Conservation (phyloP, 768 basidiomycete genomes). For the Lentinula aciculospora region DNA sequence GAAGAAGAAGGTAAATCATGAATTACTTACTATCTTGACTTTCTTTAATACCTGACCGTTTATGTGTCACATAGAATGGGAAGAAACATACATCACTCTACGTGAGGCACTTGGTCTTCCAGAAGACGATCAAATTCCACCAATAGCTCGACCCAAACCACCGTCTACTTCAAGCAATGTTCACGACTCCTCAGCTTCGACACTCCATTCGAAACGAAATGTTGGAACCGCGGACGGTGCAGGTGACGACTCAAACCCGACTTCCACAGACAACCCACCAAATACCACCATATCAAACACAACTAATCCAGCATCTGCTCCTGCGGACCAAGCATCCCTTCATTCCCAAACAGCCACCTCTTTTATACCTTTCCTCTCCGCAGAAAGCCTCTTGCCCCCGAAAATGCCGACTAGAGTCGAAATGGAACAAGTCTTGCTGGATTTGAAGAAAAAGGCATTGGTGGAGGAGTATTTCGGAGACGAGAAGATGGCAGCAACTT, state of each 20-base stretch:
- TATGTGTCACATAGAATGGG: slow-evolving; percentile 49
- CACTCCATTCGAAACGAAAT: slow-evolving; percentile 19
- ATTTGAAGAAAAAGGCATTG: slow-evolving; percentile 73
- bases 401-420: slow-evolving; percentile 70
- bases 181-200: slow-evolving; percentile 34
- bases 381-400: slow-evolving; percentile 69
- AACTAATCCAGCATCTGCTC: not conserved
- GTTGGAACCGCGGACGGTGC: slow-evolving; percentile 3
- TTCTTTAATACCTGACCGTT: not conserved
- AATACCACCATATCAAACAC: slow-evolving; percentile 16
- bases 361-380: slow-evolving; percentile 69
- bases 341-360: slow-evolving; percentile 59
- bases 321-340: slow-evolving; percentile 19
- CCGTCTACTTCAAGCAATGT: slow-evolving; percentile 27
- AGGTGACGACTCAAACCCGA: slow-evolving; percentile 4
- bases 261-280: slow-evolving; percentile 1
- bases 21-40: too few relatives aligned
- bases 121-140: slow-evolving; percentile 46
- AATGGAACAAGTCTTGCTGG: slow-evolving; percentile 73
- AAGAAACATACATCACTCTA: slow-evolving; percentile 51
- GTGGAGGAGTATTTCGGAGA: slow-evolving; percentile 68
- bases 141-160: slow-evolving; percentile 43
- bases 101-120: slow-evolving; percentile 49
- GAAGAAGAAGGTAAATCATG: slow-evolving; percentile 74
- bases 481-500: slow-evolving; percentile 12